Evolutionary conservation across 2,329 filamentous ascomycete species (phyloP).

Genomic region (Colletotrichum cordylinicola): DNA sequence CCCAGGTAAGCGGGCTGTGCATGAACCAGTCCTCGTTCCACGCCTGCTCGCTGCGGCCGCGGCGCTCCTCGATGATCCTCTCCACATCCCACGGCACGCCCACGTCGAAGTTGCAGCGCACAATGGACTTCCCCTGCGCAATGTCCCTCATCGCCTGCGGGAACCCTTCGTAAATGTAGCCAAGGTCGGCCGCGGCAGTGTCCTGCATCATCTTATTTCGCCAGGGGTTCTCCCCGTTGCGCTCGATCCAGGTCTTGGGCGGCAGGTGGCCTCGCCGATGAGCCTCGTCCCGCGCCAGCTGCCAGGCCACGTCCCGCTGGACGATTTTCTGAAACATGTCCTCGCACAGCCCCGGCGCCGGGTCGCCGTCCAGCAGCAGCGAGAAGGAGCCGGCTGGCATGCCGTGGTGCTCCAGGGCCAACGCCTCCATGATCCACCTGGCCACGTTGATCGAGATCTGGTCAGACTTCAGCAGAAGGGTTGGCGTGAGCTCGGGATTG

Average conservation of each 20-base stretch:
- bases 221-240: neutral
- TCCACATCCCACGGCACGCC: neutral
- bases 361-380: neutral
- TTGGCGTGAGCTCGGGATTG: too few relatives aligned
- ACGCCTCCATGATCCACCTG: neutral
- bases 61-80: neutral
- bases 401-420: neutral
- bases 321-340: neutral
- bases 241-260: neutral
- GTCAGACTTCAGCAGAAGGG: neutral
- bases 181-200: neutral
- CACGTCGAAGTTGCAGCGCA: neutral
- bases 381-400: neutral
- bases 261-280: neutral
- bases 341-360: neutral
- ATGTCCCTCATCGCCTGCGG: neutral
- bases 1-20: neutral
- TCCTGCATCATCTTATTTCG: too few relatives aligned
- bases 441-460: neutral
- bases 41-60: neutral
- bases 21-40: neutral
- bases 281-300: neutral
- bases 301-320: neutral
- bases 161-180: neutral
- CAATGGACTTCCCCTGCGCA: neutral